Evolutionary conservation across 2,329 filamentous ascomycete genomes (phyloP), one percentile per base, ranked within the genome.

Genomic region (Aspergillus nomiae): DNA sequence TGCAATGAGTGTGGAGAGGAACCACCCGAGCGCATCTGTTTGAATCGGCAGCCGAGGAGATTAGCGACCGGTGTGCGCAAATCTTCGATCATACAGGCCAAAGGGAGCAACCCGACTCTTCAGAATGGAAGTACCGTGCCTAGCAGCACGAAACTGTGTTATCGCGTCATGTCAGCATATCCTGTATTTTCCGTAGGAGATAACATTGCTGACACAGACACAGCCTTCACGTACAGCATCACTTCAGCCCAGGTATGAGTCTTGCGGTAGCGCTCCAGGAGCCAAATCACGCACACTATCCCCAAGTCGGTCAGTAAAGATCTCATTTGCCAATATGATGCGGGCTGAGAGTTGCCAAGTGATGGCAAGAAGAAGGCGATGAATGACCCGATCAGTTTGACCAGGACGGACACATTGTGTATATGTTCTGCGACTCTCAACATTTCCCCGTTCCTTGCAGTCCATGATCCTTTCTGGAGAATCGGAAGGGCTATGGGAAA

Each of bases 231-330:
- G 30, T 51, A 62, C 63, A 63, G 32, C 14, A 60, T 14, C 7
- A 63, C 21, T 11, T 58, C 56, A 4, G 32, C 34, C 24, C 53
- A 46, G 55, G 2, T 45, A 21, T 65, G 43, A 0, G 30, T 16
- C 5, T 50, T 38, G 14, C 66, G 64, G 14, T 57, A 63, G 24
- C 59, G 60, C 11, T 65, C 66, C n/a, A 65, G 30, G n/a, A 68
- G 38, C 63, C 64, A 63, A 38, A 61, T 60, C 1, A 45, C 50
- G n/a, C 61, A 66, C 1, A 68, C 11, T 1, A 59, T 38, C 0
- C 59, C 61, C 3, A 64, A 2, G 14, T 64, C 62, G 2, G 60
- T 30, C 19, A 66, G 36, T n/a, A 66, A 66, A 1, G 62, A 61
- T 4, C 66, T 24, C 59, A 63, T 53, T 26, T 65, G 66, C 3